Percentiles rank a stretch among this genome's conserved stretches.
These are phyloP conservation scores for Dryas alaskensis DNA, from an alignment of 306 rosid species.

Conservation along the genomic window DNA sequence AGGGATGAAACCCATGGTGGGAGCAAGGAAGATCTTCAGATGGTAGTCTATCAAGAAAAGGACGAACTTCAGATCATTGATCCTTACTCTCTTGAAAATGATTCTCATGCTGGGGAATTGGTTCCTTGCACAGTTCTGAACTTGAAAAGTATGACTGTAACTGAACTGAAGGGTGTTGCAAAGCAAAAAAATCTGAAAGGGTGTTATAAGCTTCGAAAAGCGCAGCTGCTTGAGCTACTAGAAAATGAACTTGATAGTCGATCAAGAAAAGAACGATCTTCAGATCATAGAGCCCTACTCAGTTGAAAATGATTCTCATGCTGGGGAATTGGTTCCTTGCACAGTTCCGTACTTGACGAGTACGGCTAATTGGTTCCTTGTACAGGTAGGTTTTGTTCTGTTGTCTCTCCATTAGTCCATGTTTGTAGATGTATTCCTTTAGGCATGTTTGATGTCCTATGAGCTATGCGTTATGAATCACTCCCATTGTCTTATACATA, in stretches of 20 bases:
- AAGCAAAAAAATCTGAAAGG: constrained; percentile 23
- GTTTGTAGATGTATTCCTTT: background rate
- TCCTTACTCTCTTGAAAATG: constrained; percentile 7
- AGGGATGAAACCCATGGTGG: constrained; percentile 19
- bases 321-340: too few species aligned
- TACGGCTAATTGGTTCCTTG: too few species aligned
- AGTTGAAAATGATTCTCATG: too few species aligned
- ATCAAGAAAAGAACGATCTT: too few species aligned
- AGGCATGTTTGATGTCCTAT: constrained; percentile 3
- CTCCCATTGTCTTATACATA: too few species aligned
- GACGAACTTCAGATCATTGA: background rate
- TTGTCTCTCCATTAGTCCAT: constrained; percentile 2
- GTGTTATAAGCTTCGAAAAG: constrained; percentile 32
- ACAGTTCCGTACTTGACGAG: too few species aligned
- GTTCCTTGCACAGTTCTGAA: background rate
- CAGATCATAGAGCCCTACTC: too few species aligned
- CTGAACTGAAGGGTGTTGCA: constrained; percentile 39
- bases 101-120: constrained; percentile 19
- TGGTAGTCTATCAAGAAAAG: too few species aligned
- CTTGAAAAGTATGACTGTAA: constrained; percentile 22
- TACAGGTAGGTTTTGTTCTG: constrained; percentile 18
- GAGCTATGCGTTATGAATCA: background rate
- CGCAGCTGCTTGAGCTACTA: constrained; percentile 27
- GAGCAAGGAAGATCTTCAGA: constrained; percentile 15
- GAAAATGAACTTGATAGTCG: too few species aligned